phyloP scores from a whole-genome alignment of 345 rosid species.

The Eucalyptus globulus region DNA sequence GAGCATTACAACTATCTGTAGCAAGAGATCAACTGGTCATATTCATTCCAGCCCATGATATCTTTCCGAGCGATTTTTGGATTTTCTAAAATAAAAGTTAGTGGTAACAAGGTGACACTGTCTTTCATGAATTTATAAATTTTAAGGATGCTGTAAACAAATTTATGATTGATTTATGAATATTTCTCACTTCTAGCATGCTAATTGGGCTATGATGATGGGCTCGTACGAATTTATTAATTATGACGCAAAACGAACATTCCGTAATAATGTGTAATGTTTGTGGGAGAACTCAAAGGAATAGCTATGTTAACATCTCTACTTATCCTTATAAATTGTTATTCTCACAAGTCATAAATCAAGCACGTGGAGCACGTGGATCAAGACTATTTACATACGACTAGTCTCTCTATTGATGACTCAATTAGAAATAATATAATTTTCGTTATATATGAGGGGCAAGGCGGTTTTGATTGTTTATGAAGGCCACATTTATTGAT shows the following conservation, averaged over 20 bases:
- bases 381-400: neutral
- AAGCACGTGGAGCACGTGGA: neutral
- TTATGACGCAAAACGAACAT: too few relatives aligned
- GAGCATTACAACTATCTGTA: neutral
- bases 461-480: too few relatives aligned
- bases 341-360: neutral
- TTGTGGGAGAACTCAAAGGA: too few relatives aligned
- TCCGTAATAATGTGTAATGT: accelerated
- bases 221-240: neutral
- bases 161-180: too few relatives aligned
- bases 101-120: too few relatives aligned
- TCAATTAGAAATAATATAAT: neutral
- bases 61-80: neutral
- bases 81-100: neutral
- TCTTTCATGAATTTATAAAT: too few relatives aligned
- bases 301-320: neutral
- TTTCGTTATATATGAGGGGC: neutral
- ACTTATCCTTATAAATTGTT: neutral
- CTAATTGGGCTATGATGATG: neutral
- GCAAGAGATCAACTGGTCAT: neutral
- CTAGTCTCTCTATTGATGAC: neutral
- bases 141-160: neutral
- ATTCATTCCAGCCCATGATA: neutral
- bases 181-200: neutral
- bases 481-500: neutral